Evolutionary conservation across 2,329 filamentous ascomycete species (phyloP).

Genomic region (Peltaster fructicola): DNA sequence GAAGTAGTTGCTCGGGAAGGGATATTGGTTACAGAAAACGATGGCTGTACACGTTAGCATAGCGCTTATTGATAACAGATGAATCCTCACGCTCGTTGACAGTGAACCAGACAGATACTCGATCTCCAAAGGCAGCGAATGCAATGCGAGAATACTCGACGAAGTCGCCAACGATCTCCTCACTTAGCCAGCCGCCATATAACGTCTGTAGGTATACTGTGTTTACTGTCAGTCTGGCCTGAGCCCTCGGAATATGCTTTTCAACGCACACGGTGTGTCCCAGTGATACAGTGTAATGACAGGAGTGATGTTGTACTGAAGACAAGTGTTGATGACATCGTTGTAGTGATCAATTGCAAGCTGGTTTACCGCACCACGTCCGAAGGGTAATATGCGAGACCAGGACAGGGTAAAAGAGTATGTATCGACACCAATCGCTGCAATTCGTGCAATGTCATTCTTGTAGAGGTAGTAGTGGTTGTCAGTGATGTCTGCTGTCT

Average conservation of each 20-base stretch:
- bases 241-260: too few species aligned
- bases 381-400: conserved; percentile 30
- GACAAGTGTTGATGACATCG: conserved; percentile 26
- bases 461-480: conserved; percentile 32
- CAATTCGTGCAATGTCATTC: conserved; percentile 24
- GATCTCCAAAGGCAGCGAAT: conserved; percentile 21
- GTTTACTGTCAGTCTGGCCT: too few species aligned
- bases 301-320: conserved; percentile 27
- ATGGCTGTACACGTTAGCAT: conserved; percentile 4
- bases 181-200: conserved; percentile 15
- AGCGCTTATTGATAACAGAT: too few species aligned
- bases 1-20: conserved; percentile 21
- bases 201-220: conserved; percentile 7
- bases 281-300: conserved; percentile 28
- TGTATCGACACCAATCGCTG: conserved; percentile 15
- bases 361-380: conserved; percentile 25
- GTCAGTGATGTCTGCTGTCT: conserved; percentile 28
- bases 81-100: conserved; percentile 22
- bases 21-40: conserved; percentile 17
- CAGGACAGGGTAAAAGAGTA: conserved; percentile 27
- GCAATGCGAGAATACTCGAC: conserved; percentile 23
- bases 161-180: conserved; percentile 22
- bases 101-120: conserved; percentile 20
- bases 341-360: conserved; percentile 28
- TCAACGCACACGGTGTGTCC: too few species aligned